phyloP scores from a whole-genome alignment of 306 rosid genomes.

The Vigna trinervia region DNA sequence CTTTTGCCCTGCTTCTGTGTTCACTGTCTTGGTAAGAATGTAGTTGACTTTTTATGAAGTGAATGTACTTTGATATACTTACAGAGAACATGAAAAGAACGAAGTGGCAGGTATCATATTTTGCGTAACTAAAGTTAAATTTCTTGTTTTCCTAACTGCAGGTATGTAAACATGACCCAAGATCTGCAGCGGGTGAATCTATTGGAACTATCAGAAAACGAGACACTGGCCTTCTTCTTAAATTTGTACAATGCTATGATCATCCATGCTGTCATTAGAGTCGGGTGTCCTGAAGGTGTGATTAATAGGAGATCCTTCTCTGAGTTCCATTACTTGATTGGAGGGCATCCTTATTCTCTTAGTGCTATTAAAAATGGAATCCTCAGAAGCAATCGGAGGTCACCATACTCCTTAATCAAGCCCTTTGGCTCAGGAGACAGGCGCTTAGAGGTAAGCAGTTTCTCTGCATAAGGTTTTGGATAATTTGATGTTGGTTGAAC shows the following conservation, averaged over 20 bases:
- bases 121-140: constrained; percentile 2
- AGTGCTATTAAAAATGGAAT: constrained; percentile 74
- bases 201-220: constrained; percentile 62
- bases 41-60: constrained; percentile 4
- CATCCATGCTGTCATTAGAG: constrained; percentile 74
- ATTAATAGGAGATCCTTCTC: constrained; percentile 77
- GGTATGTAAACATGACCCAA: constrained; percentile 78
- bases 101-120: neutral
- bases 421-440: constrained; percentile 67
- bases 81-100: neutral
- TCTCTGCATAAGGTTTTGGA: constrained; percentile 8
- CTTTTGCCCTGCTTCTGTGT: neutral
- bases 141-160: constrained; percentile 44
- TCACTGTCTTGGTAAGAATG: constrained; percentile 2
- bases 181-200: constrained; percentile 85
- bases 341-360: constrained; percentile 80
- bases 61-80: constrained; percentile 5
- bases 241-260: constrained; percentile 93
- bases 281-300: constrained; percentile 71
- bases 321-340: constrained; percentile 80
- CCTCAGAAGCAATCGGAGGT: constrained; percentile 78
- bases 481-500: neutral
- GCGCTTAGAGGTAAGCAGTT: constrained; percentile 68
- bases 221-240: constrained; percentile 81
- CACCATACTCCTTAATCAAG: constrained; percentile 84